Base-by-base conservation (phyloP, 371 early-diverging fungal genomes). In the Funneliformis caledonium region DNA sequence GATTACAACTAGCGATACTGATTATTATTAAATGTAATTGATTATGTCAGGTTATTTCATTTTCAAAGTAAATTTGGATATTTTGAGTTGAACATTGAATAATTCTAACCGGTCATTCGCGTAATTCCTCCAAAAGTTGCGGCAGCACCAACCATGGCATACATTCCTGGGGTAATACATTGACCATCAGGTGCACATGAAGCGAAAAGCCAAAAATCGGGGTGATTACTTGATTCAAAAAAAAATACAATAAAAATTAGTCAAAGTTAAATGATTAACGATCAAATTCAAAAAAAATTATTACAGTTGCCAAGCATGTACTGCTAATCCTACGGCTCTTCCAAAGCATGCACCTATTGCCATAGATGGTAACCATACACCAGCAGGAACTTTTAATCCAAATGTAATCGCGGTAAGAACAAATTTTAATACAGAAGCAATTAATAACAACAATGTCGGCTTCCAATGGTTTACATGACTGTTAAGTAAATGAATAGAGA, bases 81-180 rank as follows among this genome's bases (percentile, higher is more conserved):
- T 26, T 37, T 42, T 16, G 11, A 75, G 6, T 45, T 61, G 60
- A 11, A 60, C 31, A 37, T 11, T 7, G n/a, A 72, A 19, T 42
- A 2, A 52, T 52, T 47, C 45, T 59, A 81, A 83, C 83, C 96
- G 10, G 98, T 97, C 85, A 97, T 97, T 80, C 97, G 91, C 0
- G 99, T 97, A 4, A 96, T 93, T 10, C 99, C 98, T 3, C 95
- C 94, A 80, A 98, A 86, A 45, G 93, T 89, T 4, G 97, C 97
- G 4, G 97, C 97, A 1, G 97, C 97, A 9, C 98, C 99, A 4
- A 98, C 95, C 86, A 98, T 90, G 0, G 99, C 97, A 85, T 98
- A 98, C 12, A 96, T 92, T 42, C 98, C 99, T 0, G 97, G 96
- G 14, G 93, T 95, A 12, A 98, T 90, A 84, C 98, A 97, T 52